Conservation (phyloP, 305 asterid genomes). For the Rubia balearica region DNA sequence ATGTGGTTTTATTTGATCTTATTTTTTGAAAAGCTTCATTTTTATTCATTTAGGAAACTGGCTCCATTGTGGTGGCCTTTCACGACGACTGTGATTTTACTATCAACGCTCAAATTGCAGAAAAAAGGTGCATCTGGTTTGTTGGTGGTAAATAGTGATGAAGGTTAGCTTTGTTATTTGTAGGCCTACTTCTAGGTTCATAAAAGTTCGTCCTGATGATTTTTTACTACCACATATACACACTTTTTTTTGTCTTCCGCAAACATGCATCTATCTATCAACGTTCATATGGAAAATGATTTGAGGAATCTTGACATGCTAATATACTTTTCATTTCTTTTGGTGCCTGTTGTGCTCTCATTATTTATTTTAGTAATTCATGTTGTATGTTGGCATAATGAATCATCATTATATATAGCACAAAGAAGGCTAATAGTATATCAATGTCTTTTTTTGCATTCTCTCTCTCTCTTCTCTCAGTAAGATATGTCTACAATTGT, state of each 20-base stretch:
- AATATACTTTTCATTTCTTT: neutral
- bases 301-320: neutral
- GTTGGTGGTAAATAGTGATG: slow-evolving; percentile 65
- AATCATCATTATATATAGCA: neutral
- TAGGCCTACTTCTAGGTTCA: neutral
- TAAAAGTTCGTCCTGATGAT: neutral
- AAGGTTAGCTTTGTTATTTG: slow-evolving; percentile 47
- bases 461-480: too few relatives aligned
- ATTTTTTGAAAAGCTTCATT: slow-evolving; percentile 6
- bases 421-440: neutral
- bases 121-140: slow-evolving; percentile 78
- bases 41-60: slow-evolving; percentile 50
- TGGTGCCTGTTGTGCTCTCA: neutral
- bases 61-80: slow-evolving; percentile 52
- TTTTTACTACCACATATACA: neutral
- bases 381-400: neutral
- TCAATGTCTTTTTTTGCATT: neutral
- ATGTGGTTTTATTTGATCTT: too few relatives aligned
- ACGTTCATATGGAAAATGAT: neutral
- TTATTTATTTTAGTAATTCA: neutral
- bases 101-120: slow-evolving; percentile 70
- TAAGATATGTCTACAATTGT: too few relatives aligned
- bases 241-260: neutral
- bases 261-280: neutral
- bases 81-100: slow-evolving; percentile 90